phyloP scores from a whole-genome alignment of 352 stramenopile species.

The Phytophthora cactorum region DNA sequence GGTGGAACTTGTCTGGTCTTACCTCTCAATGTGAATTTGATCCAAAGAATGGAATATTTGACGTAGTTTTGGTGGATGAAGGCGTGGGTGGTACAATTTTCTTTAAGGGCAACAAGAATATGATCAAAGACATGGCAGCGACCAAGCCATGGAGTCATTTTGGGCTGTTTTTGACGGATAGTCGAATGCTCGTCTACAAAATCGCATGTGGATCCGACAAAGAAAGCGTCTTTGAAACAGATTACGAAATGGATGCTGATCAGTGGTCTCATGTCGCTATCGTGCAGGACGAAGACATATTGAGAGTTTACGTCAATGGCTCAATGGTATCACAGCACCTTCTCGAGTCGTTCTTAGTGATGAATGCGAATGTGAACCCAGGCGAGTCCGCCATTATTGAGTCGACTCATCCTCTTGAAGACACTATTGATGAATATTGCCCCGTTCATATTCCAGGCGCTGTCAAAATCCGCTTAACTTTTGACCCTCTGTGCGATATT shows the following conservation, averaged over 20 bases:
- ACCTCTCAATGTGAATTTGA: conserved; percentile 59
- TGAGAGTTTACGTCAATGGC: conserved; percentile 78
- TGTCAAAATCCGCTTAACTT: conserved; percentile 72
- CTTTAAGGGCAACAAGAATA: conserved; percentile 71
- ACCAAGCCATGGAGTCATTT: conserved; percentile 76
- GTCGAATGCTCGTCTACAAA: conserved; percentile 69
- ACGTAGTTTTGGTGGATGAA: conserved; percentile 63
- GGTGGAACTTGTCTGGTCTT: conserved; percentile 44
- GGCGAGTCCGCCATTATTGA: conserved; percentile 66
- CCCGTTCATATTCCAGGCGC: conserved; percentile 76
- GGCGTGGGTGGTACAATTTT: conserved; percentile 69
- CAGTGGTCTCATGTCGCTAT: conserved; percentile 75
- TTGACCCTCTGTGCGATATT: conserved; percentile 76
- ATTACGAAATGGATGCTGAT: conserved; percentile 64
- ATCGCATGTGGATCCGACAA: conserved; percentile 64
- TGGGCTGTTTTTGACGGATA: conserved; percentile 69
- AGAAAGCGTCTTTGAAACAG: conserved; percentile 69
- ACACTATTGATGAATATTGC: conserved; percentile 68
- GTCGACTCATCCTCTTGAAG: conserved; percentile 59
- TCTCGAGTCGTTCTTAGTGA: conserved; percentile 69
- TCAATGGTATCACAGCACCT: conserved; percentile 65
- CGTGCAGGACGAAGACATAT: conserved; percentile 62
- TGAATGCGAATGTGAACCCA: conserved; percentile 48
- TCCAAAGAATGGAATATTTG: conserved; percentile 51
- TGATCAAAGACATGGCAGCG: conserved; percentile 53